phyloP scores from a whole-genome alignment of 441 rosid genomes.

The Geranium incanum region DNA sequence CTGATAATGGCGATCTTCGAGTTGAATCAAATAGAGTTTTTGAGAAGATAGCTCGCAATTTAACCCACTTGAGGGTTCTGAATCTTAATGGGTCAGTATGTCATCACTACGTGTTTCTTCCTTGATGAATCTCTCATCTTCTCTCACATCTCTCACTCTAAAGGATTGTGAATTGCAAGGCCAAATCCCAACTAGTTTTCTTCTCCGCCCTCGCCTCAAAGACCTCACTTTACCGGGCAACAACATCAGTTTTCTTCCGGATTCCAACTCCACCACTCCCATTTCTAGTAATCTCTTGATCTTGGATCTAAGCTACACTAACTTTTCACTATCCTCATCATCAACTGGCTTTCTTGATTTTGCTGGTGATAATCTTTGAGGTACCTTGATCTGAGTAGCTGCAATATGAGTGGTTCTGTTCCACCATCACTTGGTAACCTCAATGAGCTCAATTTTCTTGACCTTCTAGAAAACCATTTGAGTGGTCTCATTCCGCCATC shows the following conservation, averaged over 20 bases:
- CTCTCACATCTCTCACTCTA: constrained; percentile 12
- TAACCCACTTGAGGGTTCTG: not conserved
- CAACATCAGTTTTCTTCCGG: too few relatives aligned
- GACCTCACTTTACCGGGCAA: too few relatives aligned
- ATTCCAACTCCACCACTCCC: too few relatives aligned
- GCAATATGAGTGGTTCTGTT: constrained; percentile 9
- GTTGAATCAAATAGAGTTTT: not conserved
- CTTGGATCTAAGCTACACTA: not conserved
- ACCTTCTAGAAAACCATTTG: too few relatives aligned
- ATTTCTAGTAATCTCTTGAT: not conserved
- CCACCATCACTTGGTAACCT: too few relatives aligned
- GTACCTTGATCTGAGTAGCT: not conserved
- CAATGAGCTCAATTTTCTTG: too few relatives aligned
- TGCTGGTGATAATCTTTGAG: not conserved
- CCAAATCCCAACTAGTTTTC: too few relatives aligned
- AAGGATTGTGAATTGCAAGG: too few relatives aligned
- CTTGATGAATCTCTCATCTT: not conserved
- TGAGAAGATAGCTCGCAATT: not conserved
- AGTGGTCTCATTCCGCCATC: constrained; percentile 21
- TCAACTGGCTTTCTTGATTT: not conserved
- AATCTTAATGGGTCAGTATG: not conserved
- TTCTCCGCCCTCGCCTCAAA: too few relatives aligned
- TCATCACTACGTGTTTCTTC: constrained; percentile 1
- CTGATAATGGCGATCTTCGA: not conserved
- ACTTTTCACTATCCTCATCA: not conserved